A percentile compares a stretch with the other conserved stretches of the same genome.
Evolutionary conservation across 345 rosid genomes (phyloP).

Genomic region (Eucalyptus shirleyi): DNA sequence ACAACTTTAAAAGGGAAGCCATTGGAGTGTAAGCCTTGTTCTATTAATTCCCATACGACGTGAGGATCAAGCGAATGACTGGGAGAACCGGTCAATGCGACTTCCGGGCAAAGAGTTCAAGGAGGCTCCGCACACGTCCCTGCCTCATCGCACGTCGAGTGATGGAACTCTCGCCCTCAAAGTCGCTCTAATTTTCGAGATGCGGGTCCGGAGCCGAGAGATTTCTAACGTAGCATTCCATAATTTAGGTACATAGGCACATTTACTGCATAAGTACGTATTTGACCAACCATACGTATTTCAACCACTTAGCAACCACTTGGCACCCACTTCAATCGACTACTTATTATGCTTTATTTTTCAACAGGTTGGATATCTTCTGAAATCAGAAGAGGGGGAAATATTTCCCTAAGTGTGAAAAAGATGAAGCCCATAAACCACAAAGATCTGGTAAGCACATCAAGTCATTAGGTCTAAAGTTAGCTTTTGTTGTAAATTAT

Average conservation of each 20-base stretch:
- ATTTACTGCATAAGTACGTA: too few species aligned
- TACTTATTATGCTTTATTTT: background rate
- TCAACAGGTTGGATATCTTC: background rate
- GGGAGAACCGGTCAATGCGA: background rate
- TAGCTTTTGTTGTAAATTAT: background rate
- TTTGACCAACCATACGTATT: too few species aligned
- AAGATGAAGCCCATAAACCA: background rate
- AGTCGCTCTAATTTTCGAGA: background rate
- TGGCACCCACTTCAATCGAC: background rate
- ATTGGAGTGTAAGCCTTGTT: background rate
- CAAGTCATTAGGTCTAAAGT: background rate
- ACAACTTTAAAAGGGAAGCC: background rate
- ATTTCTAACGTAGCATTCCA: too few species aligned
- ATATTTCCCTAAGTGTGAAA: background rate
- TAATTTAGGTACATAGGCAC: too few species aligned
- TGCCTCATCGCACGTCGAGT: background rate
- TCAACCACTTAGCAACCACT: background rate
- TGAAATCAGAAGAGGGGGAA: background rate
- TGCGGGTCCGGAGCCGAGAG: too few species aligned
- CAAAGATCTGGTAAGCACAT: background rate
- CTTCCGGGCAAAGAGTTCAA: background rate
- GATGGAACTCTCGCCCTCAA: background rate
- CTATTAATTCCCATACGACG: background rate
- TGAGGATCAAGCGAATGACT: background rate
- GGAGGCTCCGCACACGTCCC: background rate